Evolutionary conservation across 768 basidiomycete genomes (phyloP), one percentile per base, ranked within the genome.

Genomic region (Auricularia sp.): DNA sequence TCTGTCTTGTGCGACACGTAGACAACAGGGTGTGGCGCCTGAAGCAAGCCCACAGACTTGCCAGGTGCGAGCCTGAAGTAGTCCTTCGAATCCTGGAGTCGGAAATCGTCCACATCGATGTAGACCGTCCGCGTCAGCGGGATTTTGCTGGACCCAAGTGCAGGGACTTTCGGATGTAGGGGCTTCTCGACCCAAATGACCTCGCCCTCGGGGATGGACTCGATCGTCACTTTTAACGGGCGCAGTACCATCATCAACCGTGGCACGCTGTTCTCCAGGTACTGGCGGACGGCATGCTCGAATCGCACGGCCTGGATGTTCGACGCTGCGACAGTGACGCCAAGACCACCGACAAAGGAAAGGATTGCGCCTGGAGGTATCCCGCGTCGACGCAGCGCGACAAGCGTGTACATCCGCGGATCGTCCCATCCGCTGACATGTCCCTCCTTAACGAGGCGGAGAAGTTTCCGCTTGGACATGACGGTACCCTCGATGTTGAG

Each of bases 1-100:
- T 97, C 88, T 1, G 81, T 86, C 76, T 86, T 87, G 81, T 88
- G 91, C 3, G 90, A 91, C n/a, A 85, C 90, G 75, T 93, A 96
- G 29, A 94, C 94, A 72, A 99, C 90, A 7, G 95, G 92, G 74
- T 87, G 78, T 2, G 94, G 94, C 16, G 87, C 94, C 73, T 94
- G 90, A 82, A 98, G 96, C 34, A 99, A 79, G 16, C 97, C 97
- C 54, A 98, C 97, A 0, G 94, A 93, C 79, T 98, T 98, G 58
- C 95, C 95, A 6, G 97, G 97, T 16, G 96, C 93, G 58, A 99
- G 87, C 51, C 97, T 88, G 86, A 95, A 98, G 77, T 97, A 99
- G 73, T 98, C 95, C 67, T 87, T 87, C 29, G 92, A 91, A 72
- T 96, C 94, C 69, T 91, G 85, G 42, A 89, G 76, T 63, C 97